Evolutionary conservation across 2,329 filamentous ascomycete species (phyloP), one percentile per base, ranked within the genome.

Genomic region (Monilinia fructigena): DNA sequence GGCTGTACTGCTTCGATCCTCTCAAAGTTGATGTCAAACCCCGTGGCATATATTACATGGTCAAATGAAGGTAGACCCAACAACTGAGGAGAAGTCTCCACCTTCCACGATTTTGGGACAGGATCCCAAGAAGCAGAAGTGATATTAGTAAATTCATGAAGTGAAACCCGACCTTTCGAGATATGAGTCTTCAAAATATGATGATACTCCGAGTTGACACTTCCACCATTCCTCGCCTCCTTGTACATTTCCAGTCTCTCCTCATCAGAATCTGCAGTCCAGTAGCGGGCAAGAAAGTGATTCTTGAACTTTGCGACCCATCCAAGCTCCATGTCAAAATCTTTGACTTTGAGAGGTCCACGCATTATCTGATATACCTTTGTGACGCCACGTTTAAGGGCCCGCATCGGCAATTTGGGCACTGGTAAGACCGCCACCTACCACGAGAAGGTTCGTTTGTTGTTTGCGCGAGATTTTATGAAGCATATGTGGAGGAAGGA

Each of bases 251-350:
- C 81, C 40, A 88, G 81, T 3, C 90, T 83, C 76, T 93, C 84
- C 35, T 86, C 83, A 68, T 92, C 88, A 7, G 84, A 85, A 71
- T 93, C 89, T 4, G 89, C 89, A 8, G 85, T 86, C 89, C 90
- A 93, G 76, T 93, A 95, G 0, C 83, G 82, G 0, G 90, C 88
- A 74, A 93, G 90, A 71, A 91, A 86, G 64, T 86, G 84, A 75
- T 94, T 94, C 66, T 88, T 87, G 76, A 90, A 94, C 75, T 94
- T 94, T 12, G 89, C 89, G 76, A 94, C 89, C 91, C 91, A 95
- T 58, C 85, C 83, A 1, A 94, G 81, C 66, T 88, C 85, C 31
- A 94, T 83, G 72, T 94, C 91, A 70, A 94, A 94, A 67, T 89
- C 87, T 77, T 94, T 94, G 60, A 92, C 82, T 67, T 75, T 76